Conservation (phyloP, 805 yeast genomes). For the Pichia heedii region DNA sequence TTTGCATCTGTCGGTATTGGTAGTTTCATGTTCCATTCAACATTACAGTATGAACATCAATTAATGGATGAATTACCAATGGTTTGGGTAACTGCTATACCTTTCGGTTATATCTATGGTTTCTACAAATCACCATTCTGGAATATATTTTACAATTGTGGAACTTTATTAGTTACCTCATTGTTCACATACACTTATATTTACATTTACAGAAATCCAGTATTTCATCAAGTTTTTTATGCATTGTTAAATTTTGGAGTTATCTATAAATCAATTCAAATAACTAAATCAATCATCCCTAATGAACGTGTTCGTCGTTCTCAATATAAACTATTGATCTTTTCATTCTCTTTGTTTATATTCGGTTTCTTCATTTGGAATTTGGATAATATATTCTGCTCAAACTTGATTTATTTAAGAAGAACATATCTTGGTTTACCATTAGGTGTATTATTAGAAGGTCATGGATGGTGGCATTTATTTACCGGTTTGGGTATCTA, state of each 20-base stretch:
- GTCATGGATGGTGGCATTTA: conserved; percentile 98
- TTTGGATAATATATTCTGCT: conserved; percentile 74
- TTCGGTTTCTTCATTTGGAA: conserved; percentile 84
- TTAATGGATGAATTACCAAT: conserved; percentile 92
- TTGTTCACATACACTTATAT: conserved; percentile 62
- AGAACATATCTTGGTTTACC: conserved; percentile 64
- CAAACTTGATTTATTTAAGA: conserved; percentile 46
- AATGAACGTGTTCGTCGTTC: conserved; percentile 14
- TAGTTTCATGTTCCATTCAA: conserved; percentile 95
- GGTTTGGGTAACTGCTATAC: conserved; percentile 96
- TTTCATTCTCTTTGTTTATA: conserved; percentile 38
- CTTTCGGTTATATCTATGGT: conserved; percentile 41
- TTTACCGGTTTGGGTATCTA: conserved; percentile 84
- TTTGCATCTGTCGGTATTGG: conserved; percentile 89
- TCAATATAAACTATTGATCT: conserved; percentile 21
- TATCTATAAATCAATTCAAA: conserved; percentile 43
- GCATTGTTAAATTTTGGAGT: conserved; percentile 70
- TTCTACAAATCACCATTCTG: conserved; percentile 19
- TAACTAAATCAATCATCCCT: conserved; percentile 18
- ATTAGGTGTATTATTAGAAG: conserved; percentile 75
- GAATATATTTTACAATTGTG: conserved; percentile 18
- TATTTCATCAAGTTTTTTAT: conserved; percentile 81
- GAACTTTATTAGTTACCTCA: conserved; percentile 27
- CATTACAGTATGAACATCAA: conserved; percentile 81
- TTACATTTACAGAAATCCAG: conserved; percentile 63